Base-by-base conservation (phyloP, 345 rosid species). In the Bretschneidera sinensis region DNA sequence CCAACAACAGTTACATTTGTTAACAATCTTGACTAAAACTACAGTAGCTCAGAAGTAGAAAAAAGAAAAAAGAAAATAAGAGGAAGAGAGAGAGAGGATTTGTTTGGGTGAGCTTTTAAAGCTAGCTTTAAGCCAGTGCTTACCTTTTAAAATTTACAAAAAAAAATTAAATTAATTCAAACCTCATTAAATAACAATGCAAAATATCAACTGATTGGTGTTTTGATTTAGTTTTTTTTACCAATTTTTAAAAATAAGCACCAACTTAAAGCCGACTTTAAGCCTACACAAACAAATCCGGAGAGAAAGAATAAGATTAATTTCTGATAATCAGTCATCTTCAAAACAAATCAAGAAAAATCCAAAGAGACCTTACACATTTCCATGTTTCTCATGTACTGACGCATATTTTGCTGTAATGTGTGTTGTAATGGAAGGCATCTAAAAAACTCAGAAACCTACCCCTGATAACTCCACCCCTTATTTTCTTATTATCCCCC, bases 391-490 rank as follows among this genome's bases (percentile, higher is more conserved):
- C 20, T 52, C 64, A 66, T 73, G 63, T 66, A 73, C 81, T 55
- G 70, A 60, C 18, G 64, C 55, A 22, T 65, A 39, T 39, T 2
- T 39, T 11, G 45, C 45, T 31, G 21, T 21, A 45, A 47, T 14
- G 24, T 45, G 70, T 31, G 43, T 53, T 64, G 59, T 51, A 49
- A 55, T 64, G 60, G 0, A 51, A 60, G 65, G 21, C 60, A 51
- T 71, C 74, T 66, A 77, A 43, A 34, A 51, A 69, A 57, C 0
- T 77, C 76, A 73, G 67, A 69, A 81, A 91, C 92, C 98, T 69
- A 86, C 79, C 85, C 35, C 85, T 82, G 96, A 88, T 72, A 82
- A 83, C 87, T 81, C 88, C 90, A 72, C 71, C 61, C 64, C 83
- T 74, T 78, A 86, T 85, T 66, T 73, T 64, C 75, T 60, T 68